Evolutionary conservation across 2,329 filamentous ascomycete genomes (phyloP).

Genomic region (Calonectria hongkongensis): DNA sequence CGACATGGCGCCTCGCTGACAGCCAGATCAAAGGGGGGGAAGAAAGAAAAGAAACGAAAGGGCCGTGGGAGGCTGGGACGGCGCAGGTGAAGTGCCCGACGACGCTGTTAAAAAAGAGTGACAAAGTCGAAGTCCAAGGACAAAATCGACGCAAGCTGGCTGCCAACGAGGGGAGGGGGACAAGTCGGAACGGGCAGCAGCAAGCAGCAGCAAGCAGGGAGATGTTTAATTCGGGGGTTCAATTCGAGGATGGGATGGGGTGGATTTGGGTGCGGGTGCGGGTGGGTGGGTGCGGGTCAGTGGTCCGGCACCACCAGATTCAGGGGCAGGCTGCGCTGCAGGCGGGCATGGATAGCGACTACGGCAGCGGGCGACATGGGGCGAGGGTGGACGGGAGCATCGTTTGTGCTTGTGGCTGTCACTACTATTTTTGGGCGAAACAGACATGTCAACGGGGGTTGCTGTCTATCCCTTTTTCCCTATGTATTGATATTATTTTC

Average conservation of each 20-base stretch:
- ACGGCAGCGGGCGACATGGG: conserved; percentile 21
- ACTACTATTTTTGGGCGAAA: conserved; percentile 16
- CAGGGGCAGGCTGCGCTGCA: conserved; percentile 37
- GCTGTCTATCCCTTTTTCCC: neutral
- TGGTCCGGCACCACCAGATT: conserved; percentile 39
- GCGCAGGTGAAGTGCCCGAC: conserved; percentile 10
- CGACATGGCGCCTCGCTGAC: conserved; percentile 79
- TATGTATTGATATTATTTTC: neutral
- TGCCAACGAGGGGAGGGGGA: conserved; percentile 33
- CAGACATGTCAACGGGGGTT: conserved; percentile 19
- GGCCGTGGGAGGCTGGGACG: conserved; percentile 27
- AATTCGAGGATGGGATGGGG: conserved; percentile 34
- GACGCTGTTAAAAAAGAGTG: conserved; percentile 31
- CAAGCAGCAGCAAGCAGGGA: conserved; percentile 37
- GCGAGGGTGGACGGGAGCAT: conserved; percentile 20
- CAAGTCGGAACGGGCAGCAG: conserved; percentile 36
- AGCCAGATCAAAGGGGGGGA: conserved; percentile 38
- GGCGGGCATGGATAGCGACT: conserved; percentile 19
- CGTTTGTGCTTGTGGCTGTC: conserved; percentile 13
- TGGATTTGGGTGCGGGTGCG: conserved; percentile 32
- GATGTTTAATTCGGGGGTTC: conserved; percentile 38
- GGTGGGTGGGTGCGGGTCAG: conserved; percentile 38
- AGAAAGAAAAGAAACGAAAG: conserved; percentile 14
- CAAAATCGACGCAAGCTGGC: conserved; percentile 39
- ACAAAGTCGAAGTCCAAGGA: conserved; percentile 35